These are phyloP conservation scores for Cryptococcus sp. DNA, from an alignment of 1,284 basidiomycete species.

Conservation along the genomic window DNA sequence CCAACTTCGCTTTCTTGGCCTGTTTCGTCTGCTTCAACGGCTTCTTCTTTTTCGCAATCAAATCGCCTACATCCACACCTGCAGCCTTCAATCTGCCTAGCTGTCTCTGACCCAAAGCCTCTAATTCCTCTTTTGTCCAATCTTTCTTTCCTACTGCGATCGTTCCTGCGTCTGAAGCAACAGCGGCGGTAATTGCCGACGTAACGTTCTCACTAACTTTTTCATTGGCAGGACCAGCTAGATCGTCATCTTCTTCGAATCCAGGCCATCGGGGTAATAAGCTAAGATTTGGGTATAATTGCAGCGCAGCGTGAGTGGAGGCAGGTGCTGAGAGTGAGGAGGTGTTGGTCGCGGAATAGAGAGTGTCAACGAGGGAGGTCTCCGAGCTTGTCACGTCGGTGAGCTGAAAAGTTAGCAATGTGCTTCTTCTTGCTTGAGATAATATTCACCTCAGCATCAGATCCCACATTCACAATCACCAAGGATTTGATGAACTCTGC, in stretches of 20 bases:
- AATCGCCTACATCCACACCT: slow-evolving; percentile 35
- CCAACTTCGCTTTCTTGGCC: neutral
- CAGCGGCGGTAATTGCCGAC: neutral
- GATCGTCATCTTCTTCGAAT: slow-evolving; percentile 43
- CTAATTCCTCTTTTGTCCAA: slow-evolving; percentile 22
- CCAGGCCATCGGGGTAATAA: slow-evolving; percentile 45
- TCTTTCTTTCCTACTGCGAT: slow-evolving; percentile 3
- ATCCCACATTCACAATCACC: neutral
- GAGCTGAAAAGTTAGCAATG: neutral
- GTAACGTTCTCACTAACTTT: neutral
- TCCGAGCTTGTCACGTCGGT: neutral
- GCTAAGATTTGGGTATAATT: slow-evolving; percentile 36
- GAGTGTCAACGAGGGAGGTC: neutral
- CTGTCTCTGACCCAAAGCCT: slow-evolving; percentile 23
- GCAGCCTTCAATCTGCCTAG: slow-evolving; percentile 42
- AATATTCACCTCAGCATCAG: neutral
- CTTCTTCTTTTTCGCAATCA: slow-evolving; percentile 20
- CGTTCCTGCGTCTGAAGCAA: neutral
- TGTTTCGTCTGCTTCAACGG: neutral
- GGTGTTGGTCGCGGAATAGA: neutral
- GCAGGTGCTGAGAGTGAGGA: neutral
- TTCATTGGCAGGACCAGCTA: slow-evolving; percentile 8
- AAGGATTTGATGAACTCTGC: too few species aligned
- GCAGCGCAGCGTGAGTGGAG: slow-evolving; percentile 18
- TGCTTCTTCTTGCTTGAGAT: neutral